These are phyloP conservation scores for Solanum corneliomulleri DNA, from an alignment of 257 asterid genomes.

Conservation along the genomic window DNA sequence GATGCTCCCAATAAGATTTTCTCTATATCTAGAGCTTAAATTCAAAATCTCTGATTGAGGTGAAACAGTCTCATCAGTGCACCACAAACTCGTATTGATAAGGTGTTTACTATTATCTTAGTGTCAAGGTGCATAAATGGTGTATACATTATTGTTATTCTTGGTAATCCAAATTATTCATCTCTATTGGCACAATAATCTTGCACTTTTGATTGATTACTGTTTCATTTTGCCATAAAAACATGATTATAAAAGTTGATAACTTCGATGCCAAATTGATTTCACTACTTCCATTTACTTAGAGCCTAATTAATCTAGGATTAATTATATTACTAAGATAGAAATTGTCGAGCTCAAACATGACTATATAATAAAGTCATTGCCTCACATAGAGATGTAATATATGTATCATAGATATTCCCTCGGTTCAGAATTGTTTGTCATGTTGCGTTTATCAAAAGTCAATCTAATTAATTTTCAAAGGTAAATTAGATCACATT, in stretches of 20 bases:
- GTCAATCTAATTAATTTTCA: too few relatives aligned
- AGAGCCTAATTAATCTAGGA: not conserved
- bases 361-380: not conserved
- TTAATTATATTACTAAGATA: not conserved
- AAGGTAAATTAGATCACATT: too few relatives aligned
- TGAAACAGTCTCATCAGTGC: too few relatives aligned
- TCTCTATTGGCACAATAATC: not conserved
- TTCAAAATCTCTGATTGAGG: not conserved
- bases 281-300: not conserved
- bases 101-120: not conserved
- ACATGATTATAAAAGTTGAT: not conserved
- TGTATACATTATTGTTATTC: too few relatives aligned
- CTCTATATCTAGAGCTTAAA: too few relatives aligned
- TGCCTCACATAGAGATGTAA: not conserved
- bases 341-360: not conserved
- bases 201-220: not conserved
- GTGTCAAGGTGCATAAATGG: not conserved
- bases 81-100: not conserved
- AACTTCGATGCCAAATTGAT: not conserved
- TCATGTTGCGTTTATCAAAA: too few relatives aligned
- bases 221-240: not conserved
- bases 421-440: too few relatives aligned
- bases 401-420: too few relatives aligned
- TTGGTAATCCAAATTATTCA: too few relatives aligned
- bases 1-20: fast-evolving